Conservation (phyloP, 2,329 filamentous ascomycete species). For the Fusarium neocosmosporiellum region DNA sequence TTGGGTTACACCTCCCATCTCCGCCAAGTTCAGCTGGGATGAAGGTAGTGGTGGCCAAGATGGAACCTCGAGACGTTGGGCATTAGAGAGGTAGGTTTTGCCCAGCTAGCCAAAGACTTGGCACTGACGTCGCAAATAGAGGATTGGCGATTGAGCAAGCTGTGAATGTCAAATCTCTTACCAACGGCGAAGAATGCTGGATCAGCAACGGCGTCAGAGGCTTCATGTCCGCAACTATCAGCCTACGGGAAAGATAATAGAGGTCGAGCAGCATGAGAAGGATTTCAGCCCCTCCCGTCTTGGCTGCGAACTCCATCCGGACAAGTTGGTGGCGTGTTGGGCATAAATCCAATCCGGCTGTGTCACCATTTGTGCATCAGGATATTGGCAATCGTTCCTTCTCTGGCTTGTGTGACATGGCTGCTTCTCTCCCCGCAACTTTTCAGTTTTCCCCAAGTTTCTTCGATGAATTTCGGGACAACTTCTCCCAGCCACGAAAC, state of each 20-base stretch:
- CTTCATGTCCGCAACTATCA: conserved; percentile 68
- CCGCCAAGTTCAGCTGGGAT: conserved; percentile 49
- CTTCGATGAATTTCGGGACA: neutral
- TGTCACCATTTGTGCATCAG: neutral
- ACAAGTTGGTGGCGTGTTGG: conserved; percentile 10
- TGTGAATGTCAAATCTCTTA: conserved; percentile 69
- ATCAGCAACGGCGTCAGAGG: conserved; percentile 89
- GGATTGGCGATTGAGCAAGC: conserved; percentile 73
- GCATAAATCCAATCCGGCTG: conserved; percentile 6
- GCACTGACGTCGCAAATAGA: conserved; percentile 45
- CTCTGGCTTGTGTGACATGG: conserved; percentile 9
- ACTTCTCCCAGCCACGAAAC: neutral
- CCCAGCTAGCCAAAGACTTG: neutral
- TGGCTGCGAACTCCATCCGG: neutral
- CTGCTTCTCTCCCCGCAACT: neutral
- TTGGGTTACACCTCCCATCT: conserved; percentile 86
- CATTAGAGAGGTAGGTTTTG: conserved; percentile 70
- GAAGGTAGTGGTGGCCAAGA: conserved; percentile 79
- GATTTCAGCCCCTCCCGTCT: neutral
- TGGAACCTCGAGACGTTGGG: conserved; percentile 86
- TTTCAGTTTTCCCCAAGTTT: neutral
- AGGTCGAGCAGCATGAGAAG: neutral
- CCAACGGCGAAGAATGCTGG: conserved; percentile 83
- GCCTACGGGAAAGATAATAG: conserved; percentile 24
- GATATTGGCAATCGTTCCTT: neutral